Evolutionary conservation across 106 monocot genomes (phyloP), one percentile per base, ranked within the genome.

Genomic region (Apostasia ramifera): DNA sequence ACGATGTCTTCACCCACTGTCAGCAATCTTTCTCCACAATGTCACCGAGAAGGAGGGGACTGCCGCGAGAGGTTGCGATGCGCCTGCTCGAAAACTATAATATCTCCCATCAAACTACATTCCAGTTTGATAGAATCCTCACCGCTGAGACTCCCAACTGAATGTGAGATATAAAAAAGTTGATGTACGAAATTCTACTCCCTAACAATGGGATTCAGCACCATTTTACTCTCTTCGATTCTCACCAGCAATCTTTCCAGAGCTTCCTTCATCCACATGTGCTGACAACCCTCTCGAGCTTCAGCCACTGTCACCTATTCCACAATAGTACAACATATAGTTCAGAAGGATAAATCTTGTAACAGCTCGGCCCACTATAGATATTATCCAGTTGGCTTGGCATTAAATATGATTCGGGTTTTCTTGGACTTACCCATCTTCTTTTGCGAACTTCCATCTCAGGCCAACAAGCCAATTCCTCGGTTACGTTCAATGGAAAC

Each of bases 401-500:
- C 1, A 15, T 56, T 9, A 44, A 55, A 57, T 0, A 39, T 10
- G 26, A 57, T 51, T 43, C 45, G 4, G 47, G 11, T 38, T 8
- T 47, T 6, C 10, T 67, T 14, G 14, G 4, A 72, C 76, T 75
- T 45, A 85, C 85, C 89, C 89, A 89, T 75, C 64, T 77, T 42
- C 85, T 61, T 39, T 78, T 54, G n/a, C 89, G 70, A 39, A 74
- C 70, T 9, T 72, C 60, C 82, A 75, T 85, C 69, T 89, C 89
- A 1, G 89, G 85, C 82, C 84, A 89, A 39, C 67, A 26, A 8
- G 11, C 59, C 4, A 74, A 47, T 68, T 80, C 89, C 14, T 82
- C 79, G 0, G 72, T 89, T 2, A 89, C 89, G 49, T 77, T 79
- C 63, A 89, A 44, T 1, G 89, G 80, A 43, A 85, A 82, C 89